Evolutionary conservation across 2,329 filamentous ascomycete species (phyloP), one percentile per base, ranked within the genome.

Genomic region (Erysiphe pisi): DNA sequence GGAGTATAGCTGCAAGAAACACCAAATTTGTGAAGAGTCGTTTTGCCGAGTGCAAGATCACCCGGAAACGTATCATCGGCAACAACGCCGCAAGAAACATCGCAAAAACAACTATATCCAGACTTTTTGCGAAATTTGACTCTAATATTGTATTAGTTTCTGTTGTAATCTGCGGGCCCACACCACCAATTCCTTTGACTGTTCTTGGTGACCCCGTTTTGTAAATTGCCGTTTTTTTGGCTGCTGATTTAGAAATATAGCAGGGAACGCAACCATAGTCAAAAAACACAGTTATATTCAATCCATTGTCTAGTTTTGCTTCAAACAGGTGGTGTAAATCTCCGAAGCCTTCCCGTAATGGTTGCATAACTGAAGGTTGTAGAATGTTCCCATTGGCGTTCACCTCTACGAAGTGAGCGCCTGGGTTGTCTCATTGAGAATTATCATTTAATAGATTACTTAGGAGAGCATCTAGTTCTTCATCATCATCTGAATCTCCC

Each of bases 81-180:
- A 14, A 68, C 28, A 22, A 68, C 61, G 14, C 61, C 61, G 9
- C 61, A 68, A 68, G 61, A 68, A 68, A 68, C 61, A 68, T 68
- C 61, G 61, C 3, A 22, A 68, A 25, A 18, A 68, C 18, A 68
- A 22, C 18, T 68, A 18, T 22, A 68, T 16, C 61, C 28, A 68
- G 61, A 68, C 9, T 16, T 22, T 16, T 4, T 68, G 28, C 61
- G 61, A 68, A 68, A 68, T 68, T 25, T 18, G 28, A 68, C 61
- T 68, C 18, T 68, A 68, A 68, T 14, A 68, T 2, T 36, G 14
- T 14, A 68, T 2, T 36, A 36, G 31, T 36, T 36, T 36, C 31
- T 36, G 31, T 36, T 22, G 61, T 68, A 25, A 25, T 68, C 3
- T 25, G 61, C 20, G 20, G 61, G 20, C 61, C 22, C 28, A 22